Evolutionary conservation across 345 rosid genomes (phyloP), one percentile per base, ranked within the genome.

Genomic region (Eucalyptus curtisii): DNA sequence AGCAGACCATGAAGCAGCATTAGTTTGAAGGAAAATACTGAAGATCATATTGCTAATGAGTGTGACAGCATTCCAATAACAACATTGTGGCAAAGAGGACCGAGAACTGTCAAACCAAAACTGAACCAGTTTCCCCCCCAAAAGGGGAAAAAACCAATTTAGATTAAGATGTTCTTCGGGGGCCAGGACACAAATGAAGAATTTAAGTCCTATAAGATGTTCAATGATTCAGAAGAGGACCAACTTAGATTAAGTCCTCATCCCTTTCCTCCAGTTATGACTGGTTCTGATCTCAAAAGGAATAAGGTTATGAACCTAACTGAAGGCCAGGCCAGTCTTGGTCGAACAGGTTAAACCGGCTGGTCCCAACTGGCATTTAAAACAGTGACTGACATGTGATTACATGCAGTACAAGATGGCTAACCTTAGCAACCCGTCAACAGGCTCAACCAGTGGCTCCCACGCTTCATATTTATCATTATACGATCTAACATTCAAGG

Each of bases 371-470:
- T 37, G 47, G 30, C 7, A 76, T 76, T 86, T 47, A 44, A 64
- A 42, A 37, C 44, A 87, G 52, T 24, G 76, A 61, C 80, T 16
- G 53, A 47, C 49, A 88, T 8, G 30, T 27, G 86, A 57, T 86
- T 17, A 25, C 87, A 86, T 45, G 33, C 76, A 31, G 66, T 45
- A 48, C 37, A 89, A 20, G 22, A 89, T 31, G 57, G 17, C 85
- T 91, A 92, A 97, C 99, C 99, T 94, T 86, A 97, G 88, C 87
- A 95, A 95, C 86, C 95, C 97, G 49, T 96, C 99, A 17, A 95
- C 95, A 86, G 98, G 95, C 94, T 98, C 99, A 89, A 97, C 92
- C 90, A 98, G 94, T 64, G 99, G 99, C 91, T 98, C 99, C 99
- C 99, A 98, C 22, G 97, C 91, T 91, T 98, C 98, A 88, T 93